Evolutionary conservation across 306 rosid genomes (phyloP).

Genomic region (Arachis stenosperma): DNA sequence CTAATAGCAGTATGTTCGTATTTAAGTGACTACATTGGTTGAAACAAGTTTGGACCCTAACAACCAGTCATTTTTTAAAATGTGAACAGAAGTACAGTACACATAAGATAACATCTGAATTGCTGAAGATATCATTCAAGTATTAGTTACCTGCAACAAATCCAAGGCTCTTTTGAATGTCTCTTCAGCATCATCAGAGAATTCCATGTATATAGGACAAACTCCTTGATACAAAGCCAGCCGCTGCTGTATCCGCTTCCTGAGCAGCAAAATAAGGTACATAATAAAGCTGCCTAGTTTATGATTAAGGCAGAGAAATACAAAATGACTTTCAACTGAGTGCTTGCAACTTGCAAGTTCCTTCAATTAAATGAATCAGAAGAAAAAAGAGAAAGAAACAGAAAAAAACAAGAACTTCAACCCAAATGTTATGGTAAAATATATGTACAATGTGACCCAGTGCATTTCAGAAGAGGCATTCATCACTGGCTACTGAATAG

Average conservation of each 20-base stretch:
- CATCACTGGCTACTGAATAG: not conserved
- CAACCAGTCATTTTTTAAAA: not conserved
- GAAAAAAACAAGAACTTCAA: not conserved
- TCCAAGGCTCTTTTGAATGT: constrained; percentile 68
- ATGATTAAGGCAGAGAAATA: constrained; percentile 35
- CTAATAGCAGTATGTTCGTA: not conserved
- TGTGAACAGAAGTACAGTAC: not conserved
- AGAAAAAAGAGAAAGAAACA: not conserved
- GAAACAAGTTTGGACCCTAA: not conserved
- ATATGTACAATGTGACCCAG: constrained; percentile 1
- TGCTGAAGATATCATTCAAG: constrained; percentile 27
- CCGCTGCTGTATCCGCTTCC: constrained; percentile 82
- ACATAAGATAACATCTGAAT: constrained; percentile 8
- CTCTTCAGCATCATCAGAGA: constrained; percentile 83
- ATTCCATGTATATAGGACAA: constrained; percentile 85
- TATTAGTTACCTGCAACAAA: constrained; percentile 53
- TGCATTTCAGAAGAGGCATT: constrained; percentile 7
- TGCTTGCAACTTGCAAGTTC: constrained; percentile 11
- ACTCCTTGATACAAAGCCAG: constrained; percentile 93
- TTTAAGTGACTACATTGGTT: not conserved
- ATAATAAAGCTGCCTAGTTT: constrained; percentile 8
- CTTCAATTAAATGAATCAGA: constrained; percentile 30
- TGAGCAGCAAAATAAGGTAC: constrained; percentile 41
- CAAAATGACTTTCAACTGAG: constrained; percentile 21
- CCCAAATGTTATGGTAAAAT: not conserved